Evolutionary conservation across 108 stramenopile genomes (phyloP).

Genomic region (Hondaea fermentalgiana): DNA sequence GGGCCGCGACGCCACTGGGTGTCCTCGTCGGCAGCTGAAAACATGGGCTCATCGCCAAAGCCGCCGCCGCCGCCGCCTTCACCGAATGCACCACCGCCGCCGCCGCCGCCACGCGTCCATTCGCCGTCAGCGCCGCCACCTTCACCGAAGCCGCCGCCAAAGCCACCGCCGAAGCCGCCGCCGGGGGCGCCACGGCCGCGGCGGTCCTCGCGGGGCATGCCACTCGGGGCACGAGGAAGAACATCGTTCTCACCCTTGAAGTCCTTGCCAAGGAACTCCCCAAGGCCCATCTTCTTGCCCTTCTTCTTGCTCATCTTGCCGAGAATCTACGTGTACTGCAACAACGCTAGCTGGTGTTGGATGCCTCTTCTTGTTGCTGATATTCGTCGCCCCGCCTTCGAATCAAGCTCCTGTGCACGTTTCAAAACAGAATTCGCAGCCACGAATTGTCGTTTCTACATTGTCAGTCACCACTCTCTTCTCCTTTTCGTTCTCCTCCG

Average conservation of each 20-base stretch:
- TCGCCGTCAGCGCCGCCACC: neutral
- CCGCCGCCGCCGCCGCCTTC: neutral
- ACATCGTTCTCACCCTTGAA: neutral
- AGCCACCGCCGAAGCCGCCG: neutral
- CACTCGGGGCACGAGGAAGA: neutral
- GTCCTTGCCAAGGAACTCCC: neutral
- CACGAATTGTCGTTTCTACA: too few relatives aligned
- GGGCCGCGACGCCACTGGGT: neutral
- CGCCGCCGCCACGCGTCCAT: neutral
- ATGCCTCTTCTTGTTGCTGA: too few relatives aligned
- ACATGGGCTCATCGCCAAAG: neutral
- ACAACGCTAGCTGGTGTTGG: too few relatives aligned
- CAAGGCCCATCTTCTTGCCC: neutral
- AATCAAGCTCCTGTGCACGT: too few relatives aligned
- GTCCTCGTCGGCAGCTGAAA: neutral
- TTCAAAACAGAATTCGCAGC: too few relatives aligned
- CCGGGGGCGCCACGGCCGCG: neutral
- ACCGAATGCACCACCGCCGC: neutral
- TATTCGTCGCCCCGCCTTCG: too few relatives aligned
- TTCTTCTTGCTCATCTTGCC: slow-evolving; percentile 16
- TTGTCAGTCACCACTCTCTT: too few relatives aligned
- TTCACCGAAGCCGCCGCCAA: neutral
- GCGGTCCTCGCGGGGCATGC: slow-evolving; percentile 13
- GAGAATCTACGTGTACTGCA: neutral
- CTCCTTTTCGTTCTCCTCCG: too few relatives aligned